phyloP scores from a whole-genome alignment of 73 alveolate species.

The Tetrahymena elliotti region DNA sequence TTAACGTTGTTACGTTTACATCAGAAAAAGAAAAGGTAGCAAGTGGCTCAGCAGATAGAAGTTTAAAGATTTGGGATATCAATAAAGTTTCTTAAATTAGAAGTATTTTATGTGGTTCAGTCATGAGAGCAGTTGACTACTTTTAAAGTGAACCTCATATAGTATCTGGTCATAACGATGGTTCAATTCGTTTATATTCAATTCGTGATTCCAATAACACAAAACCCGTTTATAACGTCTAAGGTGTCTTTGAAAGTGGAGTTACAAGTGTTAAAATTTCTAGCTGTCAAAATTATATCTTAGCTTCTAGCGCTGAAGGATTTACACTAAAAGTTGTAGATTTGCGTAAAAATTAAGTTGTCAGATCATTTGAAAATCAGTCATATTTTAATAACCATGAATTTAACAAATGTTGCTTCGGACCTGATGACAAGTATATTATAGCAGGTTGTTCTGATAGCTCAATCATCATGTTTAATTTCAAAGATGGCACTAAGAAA shows the following conservation, averaged over 20 bases:
- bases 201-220: background rate
- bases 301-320: conserved; percentile 26
- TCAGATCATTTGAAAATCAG: conserved; percentile 19
- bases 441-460: conserved; percentile 19
- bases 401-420: conserved; percentile 17
- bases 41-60: conserved; percentile 29
- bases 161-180: conserved; percentile 33
- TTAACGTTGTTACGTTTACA: conserved; percentile 5
- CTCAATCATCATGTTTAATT: background rate
- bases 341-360: conserved; percentile 15
- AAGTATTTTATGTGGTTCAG: conserved; percentile 7
- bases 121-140: conserved; percentile 1
- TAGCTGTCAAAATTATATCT: background rate
- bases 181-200: conserved; percentile 36
- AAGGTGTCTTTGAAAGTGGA: conserved; percentile 19
- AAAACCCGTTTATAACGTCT: conserved; percentile 22
- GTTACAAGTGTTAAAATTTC: conserved; percentile 18
- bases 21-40: conserved; percentile 30
- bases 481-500: conserved; percentile 4
- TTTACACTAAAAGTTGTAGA: conserved; percentile 11
- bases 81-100: conserved; percentile 7
- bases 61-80: conserved; percentile 26
- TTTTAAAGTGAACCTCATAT: conserved; percentile 20
- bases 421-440: conserved; percentile 40
- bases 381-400: conserved; percentile 7